Conservation (phyloP, 2,329 filamentous ascomycete genomes). For the Epichloe hybrida region DNA sequence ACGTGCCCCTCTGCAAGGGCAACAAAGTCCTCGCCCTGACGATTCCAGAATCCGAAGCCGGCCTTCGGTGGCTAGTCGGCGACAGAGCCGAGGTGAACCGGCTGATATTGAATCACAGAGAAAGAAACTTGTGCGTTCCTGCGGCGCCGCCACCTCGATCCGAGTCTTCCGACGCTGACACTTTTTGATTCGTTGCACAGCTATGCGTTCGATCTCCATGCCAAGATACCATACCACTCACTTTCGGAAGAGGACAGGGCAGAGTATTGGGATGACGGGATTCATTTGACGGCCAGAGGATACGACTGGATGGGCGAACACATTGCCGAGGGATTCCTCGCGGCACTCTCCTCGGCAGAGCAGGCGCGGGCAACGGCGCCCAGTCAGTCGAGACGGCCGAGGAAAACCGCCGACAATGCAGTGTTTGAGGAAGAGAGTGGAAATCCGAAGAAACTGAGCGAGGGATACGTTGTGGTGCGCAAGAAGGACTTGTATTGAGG, state of each 20-base stretch:
- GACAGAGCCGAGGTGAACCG: constrained; percentile 35
- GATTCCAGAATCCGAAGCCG: constrained; percentile 37
- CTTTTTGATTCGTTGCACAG: constrained; percentile 18
- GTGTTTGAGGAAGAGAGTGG: constrained; percentile 37
- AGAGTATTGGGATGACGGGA: constrained; percentile 45
- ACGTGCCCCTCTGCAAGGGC: constrained; percentile 34
- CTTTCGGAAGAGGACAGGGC: constrained; percentile 32
- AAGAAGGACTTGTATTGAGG: constrained; percentile 36
- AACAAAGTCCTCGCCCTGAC: constrained; percentile 50
- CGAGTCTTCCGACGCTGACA: background rate
- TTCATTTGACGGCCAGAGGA: constrained; percentile 44
- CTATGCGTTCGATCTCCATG: constrained; percentile 41
- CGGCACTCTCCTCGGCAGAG: background rate
- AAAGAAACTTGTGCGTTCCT: constrained; percentile 36
- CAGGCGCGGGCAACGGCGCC: background rate
- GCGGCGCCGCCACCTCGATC: too few relatives aligned
- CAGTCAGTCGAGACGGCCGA: constrained; percentile 8
- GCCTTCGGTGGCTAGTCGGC: constrained; percentile 15
- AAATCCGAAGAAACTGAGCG: constrained; percentile 30
- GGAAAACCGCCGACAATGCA: constrained; percentile 22
- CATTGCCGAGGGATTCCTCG: constrained; percentile 38
- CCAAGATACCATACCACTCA: constrained; percentile 38
- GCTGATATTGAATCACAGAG: constrained; percentile 35
- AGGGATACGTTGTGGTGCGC: constrained; percentile 41
- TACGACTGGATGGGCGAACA: constrained; percentile 50